These are phyloP conservation scores for Saussurea involucrata DNA, from an alignment of 129 eudicot genomes.

Conservation along the genomic window DNA sequence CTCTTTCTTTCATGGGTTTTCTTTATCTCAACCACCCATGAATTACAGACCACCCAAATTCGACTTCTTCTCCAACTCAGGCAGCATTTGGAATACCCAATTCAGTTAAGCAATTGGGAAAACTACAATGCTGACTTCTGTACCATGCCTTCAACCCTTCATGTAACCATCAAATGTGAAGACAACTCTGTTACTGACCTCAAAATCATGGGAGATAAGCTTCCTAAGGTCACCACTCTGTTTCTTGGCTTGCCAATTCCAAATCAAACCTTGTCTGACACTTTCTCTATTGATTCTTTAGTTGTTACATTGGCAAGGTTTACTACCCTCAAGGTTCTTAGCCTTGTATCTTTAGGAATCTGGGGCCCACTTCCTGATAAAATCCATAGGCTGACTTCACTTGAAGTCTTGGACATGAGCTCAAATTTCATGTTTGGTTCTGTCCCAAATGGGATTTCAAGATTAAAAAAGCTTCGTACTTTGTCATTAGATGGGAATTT, in stretches of 20 bases:
- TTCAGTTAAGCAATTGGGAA: slow-evolving; percentile 50
- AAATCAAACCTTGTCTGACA: slow-evolving; percentile 57
- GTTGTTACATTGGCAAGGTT: slow-evolving; percentile 76
- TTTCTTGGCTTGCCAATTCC: slow-evolving; percentile 58
- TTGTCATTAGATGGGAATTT: slow-evolving; percentile 64
- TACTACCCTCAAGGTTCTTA: slow-evolving; percentile 60
- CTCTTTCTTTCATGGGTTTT: slow-evolving; percentile 39
- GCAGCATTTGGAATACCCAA: slow-evolving; percentile 77
- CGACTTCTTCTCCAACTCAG: slow-evolving; percentile 68
- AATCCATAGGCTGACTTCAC: slow-evolving; percentile 63
- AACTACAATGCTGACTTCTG: slow-evolving; percentile 55
- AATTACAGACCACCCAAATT: slow-evolving; percentile 46
- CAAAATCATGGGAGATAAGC: slow-evolving; percentile 65
- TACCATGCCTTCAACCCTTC: slow-evolving; percentile 34
- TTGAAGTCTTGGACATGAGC: slow-evolving; percentile 71
- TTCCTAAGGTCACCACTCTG: slow-evolving; percentile 39
- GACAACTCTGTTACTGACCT: slow-evolving; percentile 56
- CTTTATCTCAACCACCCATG: slow-evolving; percentile 49
- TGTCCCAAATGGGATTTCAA: slow-evolving; percentile 57
- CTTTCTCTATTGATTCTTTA: slow-evolving; percentile 82
- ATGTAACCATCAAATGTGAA: slow-evolving; percentile 58
- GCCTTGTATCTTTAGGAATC: slow-evolving; percentile 75
- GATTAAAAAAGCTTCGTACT: slow-evolving; percentile 58
- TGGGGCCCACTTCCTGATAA: slow-evolving; percentile 89
- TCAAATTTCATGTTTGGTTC: slow-evolving; percentile 81